These are phyloP conservation scores for Yamadazyma taylorii DNA, from an alignment of 1,139 yeast species.

Conservation along the genomic window DNA sequence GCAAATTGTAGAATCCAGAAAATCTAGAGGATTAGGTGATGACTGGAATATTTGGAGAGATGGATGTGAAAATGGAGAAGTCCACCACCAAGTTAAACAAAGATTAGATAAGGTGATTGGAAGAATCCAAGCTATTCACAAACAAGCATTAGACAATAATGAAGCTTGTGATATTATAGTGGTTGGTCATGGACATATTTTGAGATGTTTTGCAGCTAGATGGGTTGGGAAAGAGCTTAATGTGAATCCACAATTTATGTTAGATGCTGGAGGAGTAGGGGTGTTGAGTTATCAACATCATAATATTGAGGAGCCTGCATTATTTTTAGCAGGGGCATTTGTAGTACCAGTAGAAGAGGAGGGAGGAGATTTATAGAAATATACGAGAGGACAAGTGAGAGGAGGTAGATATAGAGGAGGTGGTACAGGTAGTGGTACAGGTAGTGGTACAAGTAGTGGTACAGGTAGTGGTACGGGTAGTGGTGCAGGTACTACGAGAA, in stretches of 20 bases:
- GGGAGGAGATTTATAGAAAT: slow-evolving; percentile 26
- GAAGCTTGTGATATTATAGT: slow-evolving; percentile 71
- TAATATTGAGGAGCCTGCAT: slow-evolving; percentile 81
- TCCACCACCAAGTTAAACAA: slow-evolving; percentile 57
- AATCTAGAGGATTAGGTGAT: slow-evolving; percentile 55
- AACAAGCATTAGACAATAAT: slow-evolving; percentile 52
- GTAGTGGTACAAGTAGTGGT: no score
- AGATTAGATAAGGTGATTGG: slow-evolving; percentile 71
- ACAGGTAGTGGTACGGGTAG: no score
- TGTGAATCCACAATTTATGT: slow-evolving; percentile 72
- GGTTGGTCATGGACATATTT: slow-evolving; percentile 91
- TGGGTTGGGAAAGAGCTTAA: slow-evolving; percentile 69
- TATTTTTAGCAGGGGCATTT: slow-evolving; percentile 79
- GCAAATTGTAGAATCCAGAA: slow-evolving; percentile 63
- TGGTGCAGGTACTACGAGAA: no score
- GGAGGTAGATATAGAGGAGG: background rate
- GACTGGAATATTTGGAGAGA: slow-evolving; percentile 88
- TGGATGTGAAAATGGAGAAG: slow-evolving; percentile 92
- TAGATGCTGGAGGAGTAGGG: slow-evolving; percentile 96
- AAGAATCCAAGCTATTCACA: slow-evolving; percentile 63
- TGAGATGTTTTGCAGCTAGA: slow-evolving; percentile 84
- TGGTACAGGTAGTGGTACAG: no score
- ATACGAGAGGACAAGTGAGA: no score
- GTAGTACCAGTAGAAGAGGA: slow-evolving; percentile 61
- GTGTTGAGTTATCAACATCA: slow-evolving; percentile 88